Base-by-base conservation (phyloP, 768 basidiomycete genomes). In the Phylloporus sp. region DNA sequence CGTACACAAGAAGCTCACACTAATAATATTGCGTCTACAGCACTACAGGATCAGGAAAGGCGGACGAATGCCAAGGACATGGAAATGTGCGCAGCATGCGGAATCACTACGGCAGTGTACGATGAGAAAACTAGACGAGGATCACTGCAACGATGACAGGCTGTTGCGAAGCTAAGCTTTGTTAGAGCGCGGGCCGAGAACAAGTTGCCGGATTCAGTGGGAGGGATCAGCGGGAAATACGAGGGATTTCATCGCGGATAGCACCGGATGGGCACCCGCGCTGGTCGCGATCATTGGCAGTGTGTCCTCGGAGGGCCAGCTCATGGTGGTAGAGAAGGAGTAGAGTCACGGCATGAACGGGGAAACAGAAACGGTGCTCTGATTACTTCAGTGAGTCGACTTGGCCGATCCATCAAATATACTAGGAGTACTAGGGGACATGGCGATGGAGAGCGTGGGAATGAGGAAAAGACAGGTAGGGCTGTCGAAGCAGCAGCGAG, bases 261-360 rank as follows among this genome's bases (percentile, higher is more conserved):
- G 44, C 45, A 49, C 51, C 35, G 47, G 55, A 48, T 35, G 40
- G 36, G 27, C 13, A 33, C 24, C 32, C 53, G 55, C 18, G 39
- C 17, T 41, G 32, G 53, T 39, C 46, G 44, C 46, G 44, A 59
- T 53, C 52, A 48, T 29, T 42, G 57, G 57, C 54, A n/a, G 50
- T 53, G 51, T 28, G 35, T 28, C 35, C 35, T 39, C 27, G 34
- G 32, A 29, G 42, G 18, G 24, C 2, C 27, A 29, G 15, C 31
- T 31, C 17, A 38, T 28, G 28, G 44, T 37, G 42, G 36, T 29
- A 46, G 28, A 32, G 17, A 29, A 47, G 45, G 18, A 31, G 43
- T 34, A 24, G 39, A 40, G 3, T n/a, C n/a, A n/a, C n/a, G n/a
- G 37, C 20, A 21, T 28, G 38, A 10, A 26, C 45, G 20, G 37